Evolutionary conservation across 768 basidiomycete species (phyloP), one percentile per base, ranked within the genome.

Genomic region (Boletus pseudo-olivaceus): DNA sequence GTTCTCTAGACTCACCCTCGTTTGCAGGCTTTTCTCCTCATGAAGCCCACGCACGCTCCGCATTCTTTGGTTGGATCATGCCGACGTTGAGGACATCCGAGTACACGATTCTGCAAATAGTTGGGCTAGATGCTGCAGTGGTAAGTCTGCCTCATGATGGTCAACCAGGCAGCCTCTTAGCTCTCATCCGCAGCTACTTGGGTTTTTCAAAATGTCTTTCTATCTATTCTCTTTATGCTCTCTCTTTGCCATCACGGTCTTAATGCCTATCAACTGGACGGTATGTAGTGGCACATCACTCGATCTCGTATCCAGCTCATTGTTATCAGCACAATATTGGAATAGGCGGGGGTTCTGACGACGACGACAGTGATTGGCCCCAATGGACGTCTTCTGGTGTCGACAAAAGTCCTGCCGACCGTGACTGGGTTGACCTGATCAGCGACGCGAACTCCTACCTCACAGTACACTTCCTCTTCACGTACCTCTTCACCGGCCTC

Each of bases 121-220:
- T 99, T 12, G 96, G 96, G 0, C 75, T 99, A 39, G 96, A 99
- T 70, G 96, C 96, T 39, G 95, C 93, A 2, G 97, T 98, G 62
- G 93, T 93, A 66, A 63, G 91, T 78, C 56, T 41, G 10, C 32
- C 17, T 30, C 42, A n/a, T 17, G 29, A 29, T 2, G 27, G 45
- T 27, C 29, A 19, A 34, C 39, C 30, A 17, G n/a, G 29, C 42
- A 19, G 14, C 5, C 17, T 20, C 37, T 60, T 32, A 49, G 11
- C 53, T 54, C 20, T 52, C 35, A 26, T 47, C 39, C n/a, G 29
- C 66, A 97, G 93, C 80, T 98, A 2, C 80, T 99, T 40, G 92
- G 87, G 60, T 98, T 99, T 73, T 89, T 93, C 79, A 95, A 96
- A 70, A 97, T 88, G 80, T 85, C 89, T 0, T 98, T 98, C 72